Conservation (phyloP, 2,329 filamentous ascomycete species). For the Bipolaris gigantea region DNA sequence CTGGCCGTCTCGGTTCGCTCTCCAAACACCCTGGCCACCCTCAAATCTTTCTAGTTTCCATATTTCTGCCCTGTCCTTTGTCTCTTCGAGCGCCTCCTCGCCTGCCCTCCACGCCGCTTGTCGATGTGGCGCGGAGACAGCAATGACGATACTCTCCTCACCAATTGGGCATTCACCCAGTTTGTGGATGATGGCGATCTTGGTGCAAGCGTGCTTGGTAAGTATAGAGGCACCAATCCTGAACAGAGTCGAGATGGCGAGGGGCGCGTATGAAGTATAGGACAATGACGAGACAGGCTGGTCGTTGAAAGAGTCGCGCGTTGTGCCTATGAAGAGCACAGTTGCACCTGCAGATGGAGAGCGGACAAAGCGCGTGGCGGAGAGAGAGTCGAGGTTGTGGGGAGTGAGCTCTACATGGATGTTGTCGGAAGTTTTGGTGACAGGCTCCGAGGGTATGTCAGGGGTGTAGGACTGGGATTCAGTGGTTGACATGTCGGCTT, state of each 20-base stretch:
- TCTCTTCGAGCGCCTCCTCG: conserved; percentile 84
- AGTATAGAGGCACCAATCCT: conserved; percentile 62
- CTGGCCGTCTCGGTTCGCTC: conserved; percentile 78
- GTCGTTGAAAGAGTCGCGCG: conserved; percentile 71
- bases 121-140: conserved; percentile 80
- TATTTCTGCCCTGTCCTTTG: conserved; percentile 86
- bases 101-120: conserved; percentile 84
- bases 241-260: conserved; percentile 70
- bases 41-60: conserved; percentile 94
- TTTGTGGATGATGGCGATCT: conserved; percentile 80
- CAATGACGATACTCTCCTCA: conserved; percentile 92
- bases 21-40: conserved; percentile 77
- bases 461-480: conserved; percentile 32
- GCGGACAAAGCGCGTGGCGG: conserved; percentile 67
- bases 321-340: conserved; percentile 61
- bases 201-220: conserved; percentile 66
- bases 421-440: conserved; percentile 31
- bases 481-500: conserved; percentile 27
- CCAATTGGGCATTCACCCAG: conserved; percentile 83
- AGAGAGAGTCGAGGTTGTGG: conserved; percentile 59
- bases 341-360: conserved; percentile 48
- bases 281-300: conserved; percentile 73
- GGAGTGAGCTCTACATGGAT: conserved; percentile 72
- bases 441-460: conserved; percentile 31
- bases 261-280: conserved; percentile 73